A percentile compares a stretch with the other conserved stretches of the same genome.
Evolutionary conservation across 108 stramenopile genomes (phyloP).

Genomic region (Mayamaea pseudoterrestris): DNA sequence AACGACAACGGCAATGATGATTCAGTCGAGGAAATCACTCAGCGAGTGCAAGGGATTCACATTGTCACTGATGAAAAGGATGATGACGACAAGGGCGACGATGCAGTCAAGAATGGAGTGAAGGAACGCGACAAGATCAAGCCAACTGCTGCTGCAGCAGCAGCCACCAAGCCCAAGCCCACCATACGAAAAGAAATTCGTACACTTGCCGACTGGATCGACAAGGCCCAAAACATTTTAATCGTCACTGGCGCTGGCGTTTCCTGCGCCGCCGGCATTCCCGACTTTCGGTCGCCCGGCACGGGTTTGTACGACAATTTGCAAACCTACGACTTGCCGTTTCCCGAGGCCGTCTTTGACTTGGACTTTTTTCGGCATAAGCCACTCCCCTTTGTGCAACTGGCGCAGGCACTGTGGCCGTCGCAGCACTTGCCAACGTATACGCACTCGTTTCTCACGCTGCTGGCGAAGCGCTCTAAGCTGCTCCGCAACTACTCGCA

Average conservation of each 20-base stretch:
- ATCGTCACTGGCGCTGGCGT: slow-evolving; percentile 50
- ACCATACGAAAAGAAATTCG: too few species aligned
- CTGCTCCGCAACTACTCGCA: slow-evolving; percentile 82
- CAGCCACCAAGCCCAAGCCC: too few species aligned
- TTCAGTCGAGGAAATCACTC: not conserved
- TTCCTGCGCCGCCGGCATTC: slow-evolving; percentile 76
- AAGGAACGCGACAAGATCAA: too few species aligned
- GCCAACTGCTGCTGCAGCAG: too few species aligned
- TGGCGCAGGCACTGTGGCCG: slow-evolving; percentile 82
- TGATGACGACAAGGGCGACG: too few species aligned
- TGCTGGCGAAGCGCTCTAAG: slow-evolving; percentile 67
- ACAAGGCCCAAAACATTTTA: slow-evolving; percentile 18
- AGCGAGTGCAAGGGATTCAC: not conserved
- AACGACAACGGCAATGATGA: not conserved
- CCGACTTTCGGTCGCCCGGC: slow-evolving; percentile 89
- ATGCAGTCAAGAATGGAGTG: too few species aligned
- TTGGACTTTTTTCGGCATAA: slow-evolving; percentile 70
- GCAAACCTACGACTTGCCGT: slow-evolving; percentile 79
- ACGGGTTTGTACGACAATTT: slow-evolving; percentile 79
- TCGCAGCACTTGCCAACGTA: slow-evolving; percentile 70
- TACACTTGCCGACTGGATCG: too few species aligned
- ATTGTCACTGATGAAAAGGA: too few species aligned
- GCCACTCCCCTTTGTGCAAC: slow-evolving; percentile 56
- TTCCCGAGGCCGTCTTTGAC: slow-evolving; percentile 89
- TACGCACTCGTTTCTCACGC: slow-evolving; percentile 80